Evolutionary conservation across 2,329 filamentous ascomycete species (phyloP).

Genomic region (Stagonosporopsis chrysanthemi): DNA sequence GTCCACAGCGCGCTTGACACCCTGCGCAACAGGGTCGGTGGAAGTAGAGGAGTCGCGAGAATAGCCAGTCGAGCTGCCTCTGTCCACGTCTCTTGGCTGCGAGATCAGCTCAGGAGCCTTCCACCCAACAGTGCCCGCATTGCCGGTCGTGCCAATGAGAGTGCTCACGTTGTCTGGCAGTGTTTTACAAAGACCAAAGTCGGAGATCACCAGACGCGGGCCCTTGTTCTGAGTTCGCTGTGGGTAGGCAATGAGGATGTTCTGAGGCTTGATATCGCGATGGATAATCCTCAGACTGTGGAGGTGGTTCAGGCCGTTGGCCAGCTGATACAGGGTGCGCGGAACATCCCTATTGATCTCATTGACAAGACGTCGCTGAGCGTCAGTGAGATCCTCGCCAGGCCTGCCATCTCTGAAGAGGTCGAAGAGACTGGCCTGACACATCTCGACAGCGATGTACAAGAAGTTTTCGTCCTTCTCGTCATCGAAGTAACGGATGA

Average conservation of each 20-base stretch:
- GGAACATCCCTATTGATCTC: conserved; percentile 79
- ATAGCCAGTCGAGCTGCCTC: conserved; percentile 53
- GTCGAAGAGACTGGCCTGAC: conserved; percentile 91
- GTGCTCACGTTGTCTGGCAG: conserved; percentile 93
- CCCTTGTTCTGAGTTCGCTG: conserved; percentile 72
- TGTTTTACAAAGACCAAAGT: conserved; percentile 98
- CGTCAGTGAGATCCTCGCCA: conserved; percentile 60
- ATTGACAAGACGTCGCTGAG: conserved; percentile 72
- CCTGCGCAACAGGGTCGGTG: conserved; percentile 62
- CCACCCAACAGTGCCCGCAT: conserved; percentile 95
- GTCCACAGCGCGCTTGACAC: conserved; percentile 94
- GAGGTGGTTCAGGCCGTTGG: conserved; percentile 85
- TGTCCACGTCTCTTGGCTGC: conserved; percentile 54
- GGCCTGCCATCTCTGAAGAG: conserved; percentile 73
- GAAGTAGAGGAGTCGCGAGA: conserved; percentile 52
- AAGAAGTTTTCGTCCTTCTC: conserved; percentile 88
- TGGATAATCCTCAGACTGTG: conserved; percentile 95
- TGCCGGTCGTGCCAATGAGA: conserved; percentile 90
- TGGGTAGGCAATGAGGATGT: conserved; percentile 82
- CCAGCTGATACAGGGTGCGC: conserved; percentile 85
- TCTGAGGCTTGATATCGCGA: conserved; percentile 95
- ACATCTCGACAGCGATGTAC: conserved; percentile 95
- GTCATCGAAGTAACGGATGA: conserved; percentile 95
- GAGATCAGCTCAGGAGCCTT: conserved; percentile 92
- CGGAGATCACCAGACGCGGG: conserved; percentile 90